These are phyloP conservation scores for Gossypium sturtianum DNA, from an alignment of 345 rosid genomes.

Conservation along the genomic window DNA sequence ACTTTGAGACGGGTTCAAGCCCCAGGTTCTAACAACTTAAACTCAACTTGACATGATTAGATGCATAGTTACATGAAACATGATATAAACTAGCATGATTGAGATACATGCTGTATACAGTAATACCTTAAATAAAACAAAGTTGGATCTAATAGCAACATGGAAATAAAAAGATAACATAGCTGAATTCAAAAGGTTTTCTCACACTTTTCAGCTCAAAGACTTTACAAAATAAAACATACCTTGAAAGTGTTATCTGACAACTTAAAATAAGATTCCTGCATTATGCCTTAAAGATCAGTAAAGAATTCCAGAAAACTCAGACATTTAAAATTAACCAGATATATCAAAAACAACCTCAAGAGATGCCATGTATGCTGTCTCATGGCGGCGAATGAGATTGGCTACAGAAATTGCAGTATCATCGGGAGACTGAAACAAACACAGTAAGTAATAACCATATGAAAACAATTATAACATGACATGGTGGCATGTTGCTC, in stretches of 20 bases:
- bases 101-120: background rate
- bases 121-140: background rate
- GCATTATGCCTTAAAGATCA: conserved; percentile 17
- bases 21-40: background rate
- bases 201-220: background rate
- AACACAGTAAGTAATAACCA: conserved; percentile 14
- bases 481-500: background rate
- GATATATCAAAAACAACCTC: conserved; percentile 45
- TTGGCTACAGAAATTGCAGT: conserved; percentile 58
- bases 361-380: conserved; percentile 81
- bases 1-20: background rate
- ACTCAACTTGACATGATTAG: background rate
- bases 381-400: conserved; percentile 76
- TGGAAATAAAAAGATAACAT: background rate
- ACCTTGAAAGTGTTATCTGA: conserved; percentile 98
- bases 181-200: background rate
- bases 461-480: background rate
- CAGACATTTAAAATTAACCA: background rate
- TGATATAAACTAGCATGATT: background rate
- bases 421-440: conserved; percentile 78
- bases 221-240: conserved; percentile 2
- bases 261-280: conserved; percentile 86
- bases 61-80: background rate
- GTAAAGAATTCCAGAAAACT: background rate
- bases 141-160: background rate